Percentiles rank a stretch among this genome's conserved stretches.
Conservation (phyloP, 73 alveolate genomes). For the Blepharisma japonicum region DNA sequence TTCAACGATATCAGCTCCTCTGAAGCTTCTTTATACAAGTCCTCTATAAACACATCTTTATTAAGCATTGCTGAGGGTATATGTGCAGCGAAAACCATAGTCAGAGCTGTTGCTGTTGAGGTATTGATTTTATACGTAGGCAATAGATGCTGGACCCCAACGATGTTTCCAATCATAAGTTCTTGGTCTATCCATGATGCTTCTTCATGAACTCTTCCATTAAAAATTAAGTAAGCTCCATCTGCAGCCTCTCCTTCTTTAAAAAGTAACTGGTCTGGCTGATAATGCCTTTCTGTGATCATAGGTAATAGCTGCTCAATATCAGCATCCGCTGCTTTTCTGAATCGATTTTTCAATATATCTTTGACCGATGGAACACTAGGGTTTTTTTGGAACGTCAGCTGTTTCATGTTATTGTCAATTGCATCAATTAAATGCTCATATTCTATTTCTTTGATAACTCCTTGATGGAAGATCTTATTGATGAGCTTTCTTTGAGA, state of each 20-base stretch:
- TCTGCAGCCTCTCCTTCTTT: conserved; percentile 17
- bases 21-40: conserved; percentile 20
- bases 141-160: conserved; percentile 18
- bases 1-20: conserved; percentile 5
- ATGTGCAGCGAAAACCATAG: conserved; percentile 15
- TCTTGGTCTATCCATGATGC: conserved; percentile 19
- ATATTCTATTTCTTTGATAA: conserved; percentile 19
- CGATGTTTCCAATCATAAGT: conserved; percentile 14
- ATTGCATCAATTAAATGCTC: conserved; percentile 24
- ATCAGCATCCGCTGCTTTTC: conserved; percentile 4
- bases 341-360: conserved; percentile 11
- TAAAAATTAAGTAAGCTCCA: conserved; percentile 26
- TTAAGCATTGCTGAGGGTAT: not conserved
- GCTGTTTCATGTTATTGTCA: conserved; percentile 22
- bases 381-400: conserved; percentile 11
- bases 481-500: conserved; percentile 24
- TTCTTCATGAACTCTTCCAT: conserved; percentile 16
- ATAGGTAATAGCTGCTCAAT: not conserved
- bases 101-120: conserved; percentile 18
- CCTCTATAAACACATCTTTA: conserved; percentile 13
- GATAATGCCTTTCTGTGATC: conserved; percentile 8
- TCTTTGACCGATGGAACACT: conserved; percentile 13
- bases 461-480: conserved; percentile 29
- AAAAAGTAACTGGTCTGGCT: conserved; percentile 15
- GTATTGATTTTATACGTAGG: not conserved